Percentiles rank a stretch among this genome's conserved stretches.
Conservation (phyloP, 352 stramenopile species). For the Pythium folliculosum region DNA sequence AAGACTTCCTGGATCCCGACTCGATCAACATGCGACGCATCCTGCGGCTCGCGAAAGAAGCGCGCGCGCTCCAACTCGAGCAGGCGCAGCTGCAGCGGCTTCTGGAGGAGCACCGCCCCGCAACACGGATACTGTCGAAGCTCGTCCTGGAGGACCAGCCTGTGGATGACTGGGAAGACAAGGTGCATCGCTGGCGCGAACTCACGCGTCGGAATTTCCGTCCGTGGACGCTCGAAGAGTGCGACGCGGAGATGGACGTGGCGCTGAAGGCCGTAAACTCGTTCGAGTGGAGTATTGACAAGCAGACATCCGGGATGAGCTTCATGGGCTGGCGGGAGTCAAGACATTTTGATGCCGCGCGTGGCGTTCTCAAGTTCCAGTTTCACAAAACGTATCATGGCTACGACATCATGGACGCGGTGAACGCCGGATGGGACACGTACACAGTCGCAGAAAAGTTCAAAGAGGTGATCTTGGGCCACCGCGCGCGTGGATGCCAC, state of each 20-base stretch:
- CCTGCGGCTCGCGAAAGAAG: no score
- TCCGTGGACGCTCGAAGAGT: background rate
- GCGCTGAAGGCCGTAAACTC: conserved; percentile 4
- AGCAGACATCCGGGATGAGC: background rate
- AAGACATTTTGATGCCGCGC: background rate
- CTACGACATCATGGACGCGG: no score
- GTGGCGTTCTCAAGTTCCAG: background rate
- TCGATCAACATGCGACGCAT: no score
- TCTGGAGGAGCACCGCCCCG: background rate
- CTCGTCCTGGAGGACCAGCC: background rate
- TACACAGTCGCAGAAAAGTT: no score
- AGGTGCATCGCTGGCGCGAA: background rate
- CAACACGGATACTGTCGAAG: background rate
- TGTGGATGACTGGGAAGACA: background rate
- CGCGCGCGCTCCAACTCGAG: background rate
- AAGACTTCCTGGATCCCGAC: no score
- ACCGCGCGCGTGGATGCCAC: background rate
- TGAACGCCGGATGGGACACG: no score
- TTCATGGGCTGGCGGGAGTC: conserved; percentile 14
- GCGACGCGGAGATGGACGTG: background rate
- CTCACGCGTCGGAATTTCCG: background rate
- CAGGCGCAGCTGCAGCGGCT: background rate
- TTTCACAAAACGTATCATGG: no score
- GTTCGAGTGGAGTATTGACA: conserved; percentile 9
- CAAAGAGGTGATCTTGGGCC: background rate